phyloP scores from a whole-genome alignment of 2,329 filamentous ascomycete species.

The Diaporthe batatas region DNA sequence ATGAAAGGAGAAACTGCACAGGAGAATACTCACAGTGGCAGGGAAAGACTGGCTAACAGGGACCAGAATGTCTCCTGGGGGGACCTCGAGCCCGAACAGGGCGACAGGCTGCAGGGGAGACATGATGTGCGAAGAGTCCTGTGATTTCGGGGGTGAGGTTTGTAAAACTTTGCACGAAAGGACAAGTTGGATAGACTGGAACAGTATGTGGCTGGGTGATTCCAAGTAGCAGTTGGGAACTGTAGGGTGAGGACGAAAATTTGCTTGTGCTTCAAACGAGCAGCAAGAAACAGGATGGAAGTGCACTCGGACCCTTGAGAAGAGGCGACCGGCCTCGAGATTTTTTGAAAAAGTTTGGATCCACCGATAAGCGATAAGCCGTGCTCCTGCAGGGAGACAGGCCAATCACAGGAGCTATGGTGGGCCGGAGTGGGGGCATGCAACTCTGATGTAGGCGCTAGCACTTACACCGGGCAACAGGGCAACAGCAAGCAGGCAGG shows the following conservation, averaged over 20 bases:
- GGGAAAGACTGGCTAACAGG: constrained; percentile 84
- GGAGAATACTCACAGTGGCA: constrained; percentile 77
- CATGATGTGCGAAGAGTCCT: constrained; percentile 57
- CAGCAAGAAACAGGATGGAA: constrained; percentile 24
- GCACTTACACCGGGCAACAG: constrained; percentile 27
- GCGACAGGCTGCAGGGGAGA: constrained; percentile 74
- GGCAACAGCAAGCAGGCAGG: constrained; percentile 24
- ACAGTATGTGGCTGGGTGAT: background rate
- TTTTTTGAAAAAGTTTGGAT: constrained; percentile 42
- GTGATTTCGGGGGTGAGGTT: constrained; percentile 19
- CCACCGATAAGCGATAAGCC: constrained; percentile 37
- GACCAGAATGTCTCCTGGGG: constrained; percentile 84
- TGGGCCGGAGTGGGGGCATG: constrained; percentile 16
- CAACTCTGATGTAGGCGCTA: constrained; percentile 24
- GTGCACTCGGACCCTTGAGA: constrained; percentile 6
- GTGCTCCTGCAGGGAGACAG: background rate
- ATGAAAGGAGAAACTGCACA: background rate
- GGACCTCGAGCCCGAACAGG: constrained; percentile 93
- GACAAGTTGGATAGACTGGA: constrained; percentile 1
- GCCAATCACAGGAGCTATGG: constrained; percentile 24
- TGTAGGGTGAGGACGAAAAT: constrained; percentile 20
- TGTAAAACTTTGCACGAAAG: background rate
- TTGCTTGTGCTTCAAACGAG: constrained; percentile 28
- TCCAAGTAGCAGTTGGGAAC: background rate
- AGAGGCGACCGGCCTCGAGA: constrained; percentile 38